Evolutionary conservation across 306 rosid species (phyloP), one percentile per base, ranked within the genome.

Genomic region (Lathyrus tuberosus): DNA sequence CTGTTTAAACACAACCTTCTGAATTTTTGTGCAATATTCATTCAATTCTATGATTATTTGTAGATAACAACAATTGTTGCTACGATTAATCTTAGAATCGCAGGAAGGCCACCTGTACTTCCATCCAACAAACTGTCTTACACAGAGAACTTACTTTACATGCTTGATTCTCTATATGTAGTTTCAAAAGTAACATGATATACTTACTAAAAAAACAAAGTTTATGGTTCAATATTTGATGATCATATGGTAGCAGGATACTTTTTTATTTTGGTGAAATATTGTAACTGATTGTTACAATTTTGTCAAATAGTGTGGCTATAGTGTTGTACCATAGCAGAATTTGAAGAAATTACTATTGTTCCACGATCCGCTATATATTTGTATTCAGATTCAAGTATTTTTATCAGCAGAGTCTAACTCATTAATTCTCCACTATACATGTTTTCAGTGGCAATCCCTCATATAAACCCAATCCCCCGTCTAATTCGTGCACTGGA

Each of bases 21-120:
- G 47, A 47, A 28, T 10, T 72, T 62, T 37, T 79, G 16, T 28
- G 60, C 54, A 41, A 38, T 53, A 31, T 37, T 61, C 31, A 30
- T 17, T 49, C 52, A 48, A 57, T 70, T 76, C 37, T 60, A n/a
- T 59, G 24, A 73, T 67, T 71, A 24, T 60, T 15, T 58, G 58
- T 89, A 91, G 97, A 89, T 86, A 64, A 86, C 97, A 58, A 91
- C 97, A 64, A 82, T 91, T 70, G 96, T 93, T 10, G 91, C 97
- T 30, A 96, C 96, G 7, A 89, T 86, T 69, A 85, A 88, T 85
- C 82, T 88, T 80, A 82, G 97, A 65, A 28, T 85, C 81, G 91
- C 91, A 17, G 97, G 97, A 85, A 85, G 97, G 71, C 96, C 93
- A 24, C 83, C 97, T 12, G 96, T 91, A 80, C 96, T 91, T 65